Conservation (phyloP, 345 rosid genomes). For the Trapa incisa region DNA sequence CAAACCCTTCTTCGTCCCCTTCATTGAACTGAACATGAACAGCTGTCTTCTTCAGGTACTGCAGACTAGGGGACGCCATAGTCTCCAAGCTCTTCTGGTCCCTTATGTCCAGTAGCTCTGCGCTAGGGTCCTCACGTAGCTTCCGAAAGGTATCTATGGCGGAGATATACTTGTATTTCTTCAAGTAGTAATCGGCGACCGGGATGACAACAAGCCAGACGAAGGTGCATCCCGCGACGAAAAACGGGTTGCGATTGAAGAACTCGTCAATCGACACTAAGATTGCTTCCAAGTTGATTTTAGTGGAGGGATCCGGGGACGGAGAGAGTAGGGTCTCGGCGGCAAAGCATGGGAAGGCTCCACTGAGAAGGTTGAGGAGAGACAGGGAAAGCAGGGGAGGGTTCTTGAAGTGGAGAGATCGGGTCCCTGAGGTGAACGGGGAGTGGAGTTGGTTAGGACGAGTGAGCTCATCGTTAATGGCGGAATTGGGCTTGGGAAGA, state of each 20-base stretch:
- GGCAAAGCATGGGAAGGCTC: slow-evolving; percentile 40
- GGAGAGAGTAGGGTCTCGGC: slow-evolving; percentile 30
- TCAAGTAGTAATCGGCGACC: slow-evolving; percentile 34
- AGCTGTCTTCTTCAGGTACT: slow-evolving; percentile 34
- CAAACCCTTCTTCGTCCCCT: slow-evolving; percentile 36
- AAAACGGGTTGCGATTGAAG: slow-evolving; percentile 69
- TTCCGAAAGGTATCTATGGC: slow-evolving; percentile 60
- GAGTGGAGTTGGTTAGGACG: neutral
- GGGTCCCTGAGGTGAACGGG: slow-evolving; percentile 1
- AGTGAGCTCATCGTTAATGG: neutral
- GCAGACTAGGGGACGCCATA: slow-evolving; percentile 55
- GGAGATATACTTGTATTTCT: slow-evolving; percentile 52
- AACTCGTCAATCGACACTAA: slow-evolving; percentile 59
- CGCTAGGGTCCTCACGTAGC: slow-evolving; percentile 42
- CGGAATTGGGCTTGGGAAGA: slow-evolving; percentile 5
- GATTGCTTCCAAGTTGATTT: slow-evolving; percentile 54
- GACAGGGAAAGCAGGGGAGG: slow-evolving; percentile 26
- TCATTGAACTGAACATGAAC: slow-evolving; percentile 44
- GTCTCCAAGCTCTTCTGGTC: slow-evolving; percentile 39
- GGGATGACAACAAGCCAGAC: slow-evolving; percentile 71
- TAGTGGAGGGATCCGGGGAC: slow-evolving; percentile 28
- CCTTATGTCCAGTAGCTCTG: slow-evolving; percentile 82
- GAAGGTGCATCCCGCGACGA: slow-evolving; percentile 73
- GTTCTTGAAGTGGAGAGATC: neutral
- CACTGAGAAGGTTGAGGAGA: slow-evolving; percentile 21